Evolutionary conservation across 306 rosid genomes (phyloP), one percentile per base, ranked within the genome.

Genomic region (Pyrus communis): DNA sequence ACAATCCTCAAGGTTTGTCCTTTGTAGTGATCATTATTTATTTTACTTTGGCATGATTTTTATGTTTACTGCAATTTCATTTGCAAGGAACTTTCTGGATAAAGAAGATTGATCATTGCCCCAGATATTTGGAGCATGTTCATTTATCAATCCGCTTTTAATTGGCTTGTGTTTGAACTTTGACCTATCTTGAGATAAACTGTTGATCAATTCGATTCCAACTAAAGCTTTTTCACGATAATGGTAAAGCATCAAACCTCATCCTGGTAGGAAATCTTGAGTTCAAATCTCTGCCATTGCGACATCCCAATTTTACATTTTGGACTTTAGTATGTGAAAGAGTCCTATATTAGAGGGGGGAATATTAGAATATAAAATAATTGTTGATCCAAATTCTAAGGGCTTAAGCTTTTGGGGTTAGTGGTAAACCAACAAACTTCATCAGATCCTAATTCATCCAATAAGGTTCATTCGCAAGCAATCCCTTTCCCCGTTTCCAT

Each of bases 1-100:
- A 79, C 87, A 69, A 82, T 58, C 86, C 55, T 83, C 92, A 57
- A 96, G 99, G 99, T 93, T 75, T 64, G 40, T 35, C 40, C 40
- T 35, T 7, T 35, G 89, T 73, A 58, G 54, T 77, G 78, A 70
- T 77, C 66, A 70, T 51, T 80, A 27, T 64, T 81, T 52, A 71
- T 54, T 67, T 25, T 63, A 27, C 42, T 67, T 73, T 58, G 38
- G 43, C 65, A 43, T 57, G 40, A 9, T 38, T 8, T 54, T 33
- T 40, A 14, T 67, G 33, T 77, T 49, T 14, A 18, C 3, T 46
- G 40, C 18, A 45, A 18, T 9, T 12, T 23, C 25, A n/a, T 63
- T 42, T 11, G 66, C 55, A 27, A 71, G 61, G 68, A 71, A 30
- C 70, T 35, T 31, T 43, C 35, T 8, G 66, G 38, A 28, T 69